Evolutionary conservation across 2,329 filamentous ascomycete genomes (phyloP).

Genomic region (Exophiala calicioides): DNA sequence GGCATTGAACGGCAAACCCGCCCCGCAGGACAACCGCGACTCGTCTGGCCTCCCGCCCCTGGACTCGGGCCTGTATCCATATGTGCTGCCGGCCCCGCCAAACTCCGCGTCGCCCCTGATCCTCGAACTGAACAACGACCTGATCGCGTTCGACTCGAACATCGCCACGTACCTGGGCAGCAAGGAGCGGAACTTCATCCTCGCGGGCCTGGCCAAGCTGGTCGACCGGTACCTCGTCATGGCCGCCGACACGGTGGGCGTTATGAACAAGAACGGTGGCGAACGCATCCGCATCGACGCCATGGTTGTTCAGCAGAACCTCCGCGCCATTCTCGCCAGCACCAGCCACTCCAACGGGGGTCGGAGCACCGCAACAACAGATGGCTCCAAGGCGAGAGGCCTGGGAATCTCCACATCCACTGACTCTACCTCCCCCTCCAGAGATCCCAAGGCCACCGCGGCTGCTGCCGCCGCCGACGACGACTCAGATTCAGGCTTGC

Average conservation of each 20-base stretch:
- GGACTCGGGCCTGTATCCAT: constrained; percentile 45
- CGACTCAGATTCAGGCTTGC: constrained; percentile 40
- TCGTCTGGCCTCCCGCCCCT: constrained; percentile 53
- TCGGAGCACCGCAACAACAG: constrained; percentile 25
- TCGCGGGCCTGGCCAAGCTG: constrained; percentile 72
- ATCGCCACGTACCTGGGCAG: constrained; percentile 70
- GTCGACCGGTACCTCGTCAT: constrained; percentile 78
- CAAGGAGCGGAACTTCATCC: constrained; percentile 72
- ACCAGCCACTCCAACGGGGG: no score
- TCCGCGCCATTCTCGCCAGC: constrained; percentile 77
- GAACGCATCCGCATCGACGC: constrained; percentile 92
- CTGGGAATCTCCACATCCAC: constrained; percentile 22
- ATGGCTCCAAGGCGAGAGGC: constrained; percentile 13
- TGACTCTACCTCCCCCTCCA: constrained; percentile 12
- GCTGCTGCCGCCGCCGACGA: constrained; percentile 14
- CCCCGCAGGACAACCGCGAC: constrained; percentile 35
- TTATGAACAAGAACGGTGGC: constrained; percentile 82
- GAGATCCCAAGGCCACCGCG: no score
- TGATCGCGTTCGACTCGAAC: constrained; percentile 86
- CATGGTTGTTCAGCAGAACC: constrained; percentile 90
- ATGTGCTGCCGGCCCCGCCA: constrained; percentile 45
- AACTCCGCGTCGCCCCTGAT: constrained; percentile 63
- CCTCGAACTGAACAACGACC: constrained; percentile 76
- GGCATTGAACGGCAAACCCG: constrained; percentile 29
- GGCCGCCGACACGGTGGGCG: constrained; percentile 68